Base-by-base conservation (phyloP, 768 basidiomycete species). In the Mycena leptocephala region DNA sequence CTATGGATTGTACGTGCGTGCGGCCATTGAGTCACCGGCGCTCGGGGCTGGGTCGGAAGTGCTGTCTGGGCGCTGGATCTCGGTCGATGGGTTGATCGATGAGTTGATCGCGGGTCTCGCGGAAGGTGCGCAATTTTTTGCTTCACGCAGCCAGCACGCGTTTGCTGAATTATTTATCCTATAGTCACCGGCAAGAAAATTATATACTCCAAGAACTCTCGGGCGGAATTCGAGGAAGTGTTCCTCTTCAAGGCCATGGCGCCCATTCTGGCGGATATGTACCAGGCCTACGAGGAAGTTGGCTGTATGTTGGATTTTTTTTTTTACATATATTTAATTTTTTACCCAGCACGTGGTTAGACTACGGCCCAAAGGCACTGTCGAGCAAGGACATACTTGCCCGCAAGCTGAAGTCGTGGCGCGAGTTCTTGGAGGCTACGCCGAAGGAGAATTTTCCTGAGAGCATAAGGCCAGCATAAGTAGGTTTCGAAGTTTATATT, bases 1-100 rank as follows among this genome's bases (percentile, higher is more conserved):
- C 41, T 76, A 71, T 28, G 75, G 75, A 30, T 30, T 71, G 39
- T 76, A 65, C 33, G 75, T 76, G 6, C 75, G 69, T 6, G 69
- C 51, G 18, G 69, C 61, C 16, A 76, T 76, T 32, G 75, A 76
- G 63, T 46, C 30, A 13, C 51, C 59, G 5, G n/a, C 24, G 16
- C 62, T 72, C 24, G 74, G 74, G 0, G 62, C 64, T 0, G 70
- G 75, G n/a, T 41, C 68, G 7, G 61, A 71, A 28, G 43, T 76
- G 2, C 56, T 63, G 5, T 48, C 74, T 20, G 67, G 74, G 6
- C 51, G 35, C 0, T 5, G 43, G 13, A 74, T 53, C 6, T 74
- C 72, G 41, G 3, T 58, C 0, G 32, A 74, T 11, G 72, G 68
- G 8, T 61, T 74, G 16, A 46, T 58, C 0, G 32, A 74, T 11